Percentiles rank a stretch among this genome's conserved stretches.
These are phyloP conservation scores for Caryopteris hybrid DNA, from an alignment of 305 asterid species.

Conservation along the genomic window DNA sequence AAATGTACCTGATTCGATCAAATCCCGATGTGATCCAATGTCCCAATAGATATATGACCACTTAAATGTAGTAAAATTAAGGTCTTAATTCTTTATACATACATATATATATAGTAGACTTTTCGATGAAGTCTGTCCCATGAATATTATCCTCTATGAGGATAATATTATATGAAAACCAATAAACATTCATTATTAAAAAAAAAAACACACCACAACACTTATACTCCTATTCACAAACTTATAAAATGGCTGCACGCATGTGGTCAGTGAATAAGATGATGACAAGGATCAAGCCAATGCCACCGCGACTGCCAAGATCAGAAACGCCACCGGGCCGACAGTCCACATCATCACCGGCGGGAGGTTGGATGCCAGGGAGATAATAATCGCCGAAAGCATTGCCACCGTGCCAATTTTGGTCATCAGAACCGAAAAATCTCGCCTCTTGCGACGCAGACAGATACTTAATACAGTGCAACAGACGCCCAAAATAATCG, in stretches of 20 bases:
- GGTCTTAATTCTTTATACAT: too few species aligned
- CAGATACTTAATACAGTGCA: background rate
- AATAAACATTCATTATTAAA: background rate
- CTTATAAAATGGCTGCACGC: background rate
- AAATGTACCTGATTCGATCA: too few species aligned
- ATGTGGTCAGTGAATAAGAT: too few species aligned
- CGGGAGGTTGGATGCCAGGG: background rate
- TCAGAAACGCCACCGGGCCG: background rate
- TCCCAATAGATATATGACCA: too few species aligned
- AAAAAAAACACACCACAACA: too few species aligned
- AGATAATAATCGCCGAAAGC: background rate
- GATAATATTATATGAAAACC: too few species aligned
- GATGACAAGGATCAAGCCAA: background rate
- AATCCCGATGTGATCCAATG: too few species aligned
- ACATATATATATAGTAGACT: too few species aligned
- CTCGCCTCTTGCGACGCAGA: background rate
- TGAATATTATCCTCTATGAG: too few species aligned
- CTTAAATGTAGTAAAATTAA: too few species aligned
- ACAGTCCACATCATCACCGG: background rate
- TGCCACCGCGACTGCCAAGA: background rate
- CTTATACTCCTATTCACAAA: too few species aligned
- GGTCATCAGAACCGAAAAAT: background rate
- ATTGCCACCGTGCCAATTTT: background rate
- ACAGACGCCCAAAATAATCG: background rate
- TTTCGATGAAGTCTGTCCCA: too few species aligned